Evolutionary conservation across 164 flowering plant species (phyloP), one percentile per base, ranked within the genome.

Genomic region (Aristolochia californica): DNA sequence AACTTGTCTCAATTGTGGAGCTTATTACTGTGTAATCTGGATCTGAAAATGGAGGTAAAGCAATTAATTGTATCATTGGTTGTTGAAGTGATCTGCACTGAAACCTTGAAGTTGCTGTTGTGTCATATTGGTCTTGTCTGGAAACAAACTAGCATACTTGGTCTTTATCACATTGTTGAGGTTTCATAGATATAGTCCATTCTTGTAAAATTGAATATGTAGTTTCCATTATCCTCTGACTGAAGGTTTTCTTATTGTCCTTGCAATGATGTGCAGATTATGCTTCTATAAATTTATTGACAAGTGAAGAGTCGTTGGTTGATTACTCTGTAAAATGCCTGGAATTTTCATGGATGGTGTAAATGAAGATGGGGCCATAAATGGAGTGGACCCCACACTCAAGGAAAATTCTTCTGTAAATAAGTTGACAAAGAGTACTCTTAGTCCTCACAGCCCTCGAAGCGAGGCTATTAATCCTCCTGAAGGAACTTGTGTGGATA

Each of bases 331-430:
- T n/a, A 67, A 66, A 61, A 89, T 87, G 95, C 95, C 90, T 68
- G 91, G 90, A 49, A 56, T 87, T 62, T 75, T 73, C 28, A 59
- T 77, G 78, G 89, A 78, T 70, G 83, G 57, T 47, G 70, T 72
- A 44, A 72, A 66, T 57, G 90, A 72, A 61, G 82, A 74, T 24
- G 77, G 55, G 48, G 57, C 25, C 9, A 77, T 64, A 55, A 74
- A 61, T 58, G 80, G 77, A 64, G 18, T 62, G 55, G 70, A 57
- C 67, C 69, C 76, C 2, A 45, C 63, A 10, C 50, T 53, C 17
- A 80, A 78, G 70, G 90, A 80, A 57, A 77, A 69, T 62, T 48
- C 72, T 2, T 70, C 51, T 34, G 56, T 30, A 5, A 60, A 70
- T 56, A 64, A 55, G 61, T 67, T 77, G 3, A 76, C 72, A 2